phyloP scores from a whole-genome alignment of 202 grass and related monocot genomes.

The Alloteropsis angusta region DNA sequence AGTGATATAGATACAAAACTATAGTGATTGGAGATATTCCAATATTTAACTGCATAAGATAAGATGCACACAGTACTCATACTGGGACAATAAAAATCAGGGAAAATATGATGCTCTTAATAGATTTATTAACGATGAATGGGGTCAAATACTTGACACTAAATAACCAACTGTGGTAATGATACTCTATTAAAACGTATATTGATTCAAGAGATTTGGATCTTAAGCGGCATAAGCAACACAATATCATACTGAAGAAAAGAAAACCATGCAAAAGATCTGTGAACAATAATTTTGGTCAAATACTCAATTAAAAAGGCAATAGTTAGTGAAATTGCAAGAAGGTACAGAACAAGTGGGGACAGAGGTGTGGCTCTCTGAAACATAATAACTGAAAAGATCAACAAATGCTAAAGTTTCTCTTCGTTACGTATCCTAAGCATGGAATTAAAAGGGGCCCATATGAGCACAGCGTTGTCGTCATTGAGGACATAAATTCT shows the following conservation, averaged over 20 bases:
- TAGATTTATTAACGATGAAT: conserved; percentile 5
- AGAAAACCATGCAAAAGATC: neutral
- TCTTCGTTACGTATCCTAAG: neutral
- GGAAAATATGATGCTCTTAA: neutral
- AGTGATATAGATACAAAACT: neutral
- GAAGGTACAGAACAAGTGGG: neutral
- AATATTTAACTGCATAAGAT: neutral
- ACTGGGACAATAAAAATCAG: neutral
- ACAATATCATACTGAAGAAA: neutral
- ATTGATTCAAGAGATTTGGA: neutral
- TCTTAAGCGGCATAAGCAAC: neutral
- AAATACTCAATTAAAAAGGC: neutral
- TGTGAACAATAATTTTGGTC: neutral
- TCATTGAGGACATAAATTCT: neutral
- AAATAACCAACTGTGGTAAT: neutral
- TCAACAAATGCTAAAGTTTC: neutral
- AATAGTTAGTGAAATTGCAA: neutral
- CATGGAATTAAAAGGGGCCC: neutral
- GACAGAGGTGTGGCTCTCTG: conserved; percentile 1
- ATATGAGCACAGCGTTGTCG: neutral
- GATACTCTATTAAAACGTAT: neutral
- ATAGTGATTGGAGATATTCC: neutral
- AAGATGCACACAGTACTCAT: neutral
- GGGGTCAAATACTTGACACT: neutral
- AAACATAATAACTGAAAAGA: conserved; percentile 6